Percentiles rank a stretch among this genome's conserved stretches.
phyloP scores from a whole-genome alignment of 1,139 yeast genomes.

The Pichia cactophila region DNA sequence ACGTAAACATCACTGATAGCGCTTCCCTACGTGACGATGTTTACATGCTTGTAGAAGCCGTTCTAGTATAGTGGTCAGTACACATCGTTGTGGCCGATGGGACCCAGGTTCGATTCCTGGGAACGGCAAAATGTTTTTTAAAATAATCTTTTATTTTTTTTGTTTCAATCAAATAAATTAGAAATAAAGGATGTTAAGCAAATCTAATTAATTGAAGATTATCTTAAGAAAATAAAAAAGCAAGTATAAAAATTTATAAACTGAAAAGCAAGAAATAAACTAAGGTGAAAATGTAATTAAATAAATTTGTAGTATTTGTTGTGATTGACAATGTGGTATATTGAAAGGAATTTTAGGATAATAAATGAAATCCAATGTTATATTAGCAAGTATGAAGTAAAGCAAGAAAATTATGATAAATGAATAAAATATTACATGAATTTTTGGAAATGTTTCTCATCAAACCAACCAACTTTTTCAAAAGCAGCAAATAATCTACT shows the following conservation, averaged over 20 bases:
- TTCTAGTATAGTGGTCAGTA: slow-evolving; percentile 21
- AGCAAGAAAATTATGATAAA: not conserved
- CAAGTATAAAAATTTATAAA: not conserved
- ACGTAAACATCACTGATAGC: no score
- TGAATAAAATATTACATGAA: slow-evolving; percentile 20
- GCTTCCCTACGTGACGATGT: no score
- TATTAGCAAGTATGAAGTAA: not conserved
- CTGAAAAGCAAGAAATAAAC: not conserved
- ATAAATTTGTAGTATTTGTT: not conserved
- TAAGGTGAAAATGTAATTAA: no score
- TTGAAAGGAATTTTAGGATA: not conserved
- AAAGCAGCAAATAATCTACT: slow-evolving; percentile 86
- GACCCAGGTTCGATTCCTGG: slow-evolving; percentile 22
- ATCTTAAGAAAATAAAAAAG: not conserved
- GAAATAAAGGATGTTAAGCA: no score
- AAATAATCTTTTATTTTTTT: not conserved
- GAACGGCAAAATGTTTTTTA: slow-evolving; percentile 14
- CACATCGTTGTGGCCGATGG: slow-evolving; percentile 20
- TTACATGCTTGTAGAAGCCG: slow-evolving; percentile 13
- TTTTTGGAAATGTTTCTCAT: slow-evolving; percentile 62
- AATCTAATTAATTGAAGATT: no score
- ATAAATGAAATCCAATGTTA: no score
- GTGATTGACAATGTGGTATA: not conserved
- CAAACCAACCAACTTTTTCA: slow-evolving; percentile 93
- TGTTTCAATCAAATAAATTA: not conserved